These are phyloP conservation scores for Trypanosoma conorhini DNA, from an alignment of 208 protist genomes.

Conservation along the genomic window DNA sequence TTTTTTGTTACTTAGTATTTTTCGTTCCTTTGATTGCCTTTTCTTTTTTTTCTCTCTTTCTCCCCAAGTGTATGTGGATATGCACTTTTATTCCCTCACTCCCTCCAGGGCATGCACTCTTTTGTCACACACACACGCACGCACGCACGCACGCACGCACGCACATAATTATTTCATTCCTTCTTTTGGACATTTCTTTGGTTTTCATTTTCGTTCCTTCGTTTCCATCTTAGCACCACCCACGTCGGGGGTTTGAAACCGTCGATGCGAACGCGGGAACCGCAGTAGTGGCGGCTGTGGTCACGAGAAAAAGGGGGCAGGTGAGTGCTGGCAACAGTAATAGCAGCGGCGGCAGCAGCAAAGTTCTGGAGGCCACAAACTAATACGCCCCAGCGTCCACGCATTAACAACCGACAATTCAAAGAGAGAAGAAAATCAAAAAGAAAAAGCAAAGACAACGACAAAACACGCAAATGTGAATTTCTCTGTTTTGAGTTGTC, in stretches of 20 bases:
- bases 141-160: neutral
- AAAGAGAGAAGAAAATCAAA: conserved; percentile 14
- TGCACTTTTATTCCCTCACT: neutral
- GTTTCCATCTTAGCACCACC: neutral
- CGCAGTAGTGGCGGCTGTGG: neutral
- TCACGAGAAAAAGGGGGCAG: neutral
- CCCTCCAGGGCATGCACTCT: neutral
- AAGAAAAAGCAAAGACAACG: conserved; percentile 19
- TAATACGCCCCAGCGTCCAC: neutral
- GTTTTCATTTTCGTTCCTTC: conserved; percentile 5
- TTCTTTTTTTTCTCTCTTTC: neutral
- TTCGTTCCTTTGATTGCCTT: neutral
- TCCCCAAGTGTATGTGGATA: neutral
- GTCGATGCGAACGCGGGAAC: neutral
- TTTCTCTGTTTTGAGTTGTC: conserved; percentile 6
- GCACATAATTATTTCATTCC: neutral
- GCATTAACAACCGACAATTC: neutral
- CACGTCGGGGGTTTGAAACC: neutral
- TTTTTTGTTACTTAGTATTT: neutral
- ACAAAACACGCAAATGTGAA: conserved; percentile 1
- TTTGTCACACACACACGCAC: neutral
- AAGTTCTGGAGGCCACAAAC: neutral
- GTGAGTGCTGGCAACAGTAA: neutral
- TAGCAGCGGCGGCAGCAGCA: neutral
- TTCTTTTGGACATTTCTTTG: neutral